phyloP scores from a whole-genome alignment of 148 eudicot genomes.

The Cornus controversa region DNA sequence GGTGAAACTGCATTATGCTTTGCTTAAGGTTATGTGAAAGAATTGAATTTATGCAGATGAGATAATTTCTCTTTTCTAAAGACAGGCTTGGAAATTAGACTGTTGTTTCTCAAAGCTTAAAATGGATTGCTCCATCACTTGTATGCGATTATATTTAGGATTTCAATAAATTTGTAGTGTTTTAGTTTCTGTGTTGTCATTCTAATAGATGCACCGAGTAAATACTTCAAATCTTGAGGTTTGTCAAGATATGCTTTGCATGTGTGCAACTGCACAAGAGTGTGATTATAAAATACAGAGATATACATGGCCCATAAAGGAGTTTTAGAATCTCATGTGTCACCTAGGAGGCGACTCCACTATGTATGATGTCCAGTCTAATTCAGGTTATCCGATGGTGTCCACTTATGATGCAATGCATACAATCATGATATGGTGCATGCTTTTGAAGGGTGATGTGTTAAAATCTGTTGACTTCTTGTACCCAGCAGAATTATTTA shows the following conservation, averaged over 20 bases:
- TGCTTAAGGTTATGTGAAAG: neutral
- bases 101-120: neutral
- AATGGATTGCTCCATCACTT: neutral
- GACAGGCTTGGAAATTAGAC: neutral
- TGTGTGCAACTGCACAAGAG: too few relatives aligned
- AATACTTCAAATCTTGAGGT: neutral
- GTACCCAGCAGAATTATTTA: too few relatives aligned
- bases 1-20: neutral
- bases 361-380: neutral
- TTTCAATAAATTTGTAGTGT: neutral
- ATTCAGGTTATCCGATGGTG: neutral
- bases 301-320: neutral
- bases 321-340: neutral
- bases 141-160: neutral
- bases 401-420: neutral
- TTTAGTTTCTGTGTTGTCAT: too few relatives aligned
- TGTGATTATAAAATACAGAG: neutral
- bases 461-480: too few relatives aligned
- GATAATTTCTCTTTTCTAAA: neutral
- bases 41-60: neutral
- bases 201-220: too few relatives aligned
- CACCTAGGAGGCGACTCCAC: neutral
- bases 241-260: neutral
- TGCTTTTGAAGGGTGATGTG: neutral
- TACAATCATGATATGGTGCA: neutral